Conservation (phyloP, 2,329 filamentous ascomycete species). For the Trichoderma sp. region DNA sequence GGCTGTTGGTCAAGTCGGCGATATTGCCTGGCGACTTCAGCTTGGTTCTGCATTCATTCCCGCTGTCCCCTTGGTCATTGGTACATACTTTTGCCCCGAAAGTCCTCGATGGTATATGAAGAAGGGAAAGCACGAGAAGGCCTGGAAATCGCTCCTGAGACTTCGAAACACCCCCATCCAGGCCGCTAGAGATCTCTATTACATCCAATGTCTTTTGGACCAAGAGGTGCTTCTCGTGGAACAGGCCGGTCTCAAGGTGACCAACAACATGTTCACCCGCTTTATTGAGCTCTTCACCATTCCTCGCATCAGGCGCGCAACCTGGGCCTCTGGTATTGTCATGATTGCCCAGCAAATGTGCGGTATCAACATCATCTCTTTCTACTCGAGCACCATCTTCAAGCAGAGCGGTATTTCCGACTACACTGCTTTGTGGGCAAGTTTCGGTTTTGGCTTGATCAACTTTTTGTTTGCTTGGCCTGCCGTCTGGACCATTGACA, state of each 20-base stretch:
- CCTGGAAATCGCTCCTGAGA: conserved; percentile 56
- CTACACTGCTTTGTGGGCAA: conserved; percentile 43
- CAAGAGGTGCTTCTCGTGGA: conserved; percentile 34
- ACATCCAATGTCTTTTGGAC: conserved; percentile 50
- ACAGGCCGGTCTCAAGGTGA: conserved; percentile 36
- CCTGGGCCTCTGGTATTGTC: conserved; percentile 65
- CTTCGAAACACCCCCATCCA: conserved; percentile 61
- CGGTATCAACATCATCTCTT: conserved; percentile 55
- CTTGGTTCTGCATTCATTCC: conserved; percentile 66
- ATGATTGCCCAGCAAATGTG: conserved; percentile 69
- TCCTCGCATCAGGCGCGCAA: conserved; percentile 60
- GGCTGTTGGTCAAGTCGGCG: conserved; percentile 59
- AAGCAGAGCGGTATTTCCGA: conserved; percentile 42
- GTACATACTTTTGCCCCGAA: conserved; percentile 63
- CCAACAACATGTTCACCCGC: conserved; percentile 50
- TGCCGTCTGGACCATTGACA: conserved; percentile 65
- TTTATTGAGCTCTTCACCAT: conserved; percentile 60
- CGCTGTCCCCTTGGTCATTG: conserved; percentile 59
- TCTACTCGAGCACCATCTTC: conserved; percentile 51
- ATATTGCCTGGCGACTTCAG: conserved; percentile 63
- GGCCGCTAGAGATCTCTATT: conserved; percentile 63
- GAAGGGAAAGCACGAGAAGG: conserved; percentile 55
- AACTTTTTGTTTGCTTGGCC: conserved; percentile 66
- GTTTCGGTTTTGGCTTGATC: conserved; percentile 52
- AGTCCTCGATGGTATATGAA: conserved; percentile 68